Conservation (phyloP, 257 asterid species). For the Pogostemon cablin region DNA sequence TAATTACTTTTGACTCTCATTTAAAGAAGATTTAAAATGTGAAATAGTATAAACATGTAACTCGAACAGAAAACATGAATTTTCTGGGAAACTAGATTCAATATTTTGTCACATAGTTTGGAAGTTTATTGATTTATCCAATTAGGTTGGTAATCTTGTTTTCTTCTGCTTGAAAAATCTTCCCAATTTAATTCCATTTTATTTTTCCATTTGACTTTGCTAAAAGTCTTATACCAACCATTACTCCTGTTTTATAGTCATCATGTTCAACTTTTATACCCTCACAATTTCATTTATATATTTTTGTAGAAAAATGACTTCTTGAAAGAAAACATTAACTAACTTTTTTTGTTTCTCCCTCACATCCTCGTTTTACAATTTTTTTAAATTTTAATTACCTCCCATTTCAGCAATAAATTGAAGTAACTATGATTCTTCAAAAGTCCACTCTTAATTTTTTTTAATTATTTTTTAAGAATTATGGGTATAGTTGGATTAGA, state of each 20-base stretch:
- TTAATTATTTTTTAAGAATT: too few species aligned
- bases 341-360: not conserved
- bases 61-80: not conserved
- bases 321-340: not conserved
- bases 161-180: not conserved
- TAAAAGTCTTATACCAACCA: conserved; percentile 29
- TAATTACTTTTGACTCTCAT: too few species aligned
- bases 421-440: too few species aligned
- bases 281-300: not conserved
- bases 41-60: too few species aligned
- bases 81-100: conserved; percentile 22
- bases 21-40: too few species aligned
- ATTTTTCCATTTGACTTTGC: conserved; percentile 25
- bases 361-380: too few species aligned
- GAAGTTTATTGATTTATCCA: conserved; percentile 3
- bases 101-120: conserved; percentile 9
- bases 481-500: too few species aligned
- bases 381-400: too few species aligned
- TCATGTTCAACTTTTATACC: not conserved
- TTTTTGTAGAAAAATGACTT: not conserved
- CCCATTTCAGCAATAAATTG: too few species aligned
- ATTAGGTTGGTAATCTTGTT: conserved; percentile 10
- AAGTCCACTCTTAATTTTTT: too few species aligned
- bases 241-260: conserved; percentile 10
- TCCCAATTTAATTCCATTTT: not conserved